Base-by-base conservation (phyloP, 208 protist genomes). In the Phytomonas sp. region DNA sequence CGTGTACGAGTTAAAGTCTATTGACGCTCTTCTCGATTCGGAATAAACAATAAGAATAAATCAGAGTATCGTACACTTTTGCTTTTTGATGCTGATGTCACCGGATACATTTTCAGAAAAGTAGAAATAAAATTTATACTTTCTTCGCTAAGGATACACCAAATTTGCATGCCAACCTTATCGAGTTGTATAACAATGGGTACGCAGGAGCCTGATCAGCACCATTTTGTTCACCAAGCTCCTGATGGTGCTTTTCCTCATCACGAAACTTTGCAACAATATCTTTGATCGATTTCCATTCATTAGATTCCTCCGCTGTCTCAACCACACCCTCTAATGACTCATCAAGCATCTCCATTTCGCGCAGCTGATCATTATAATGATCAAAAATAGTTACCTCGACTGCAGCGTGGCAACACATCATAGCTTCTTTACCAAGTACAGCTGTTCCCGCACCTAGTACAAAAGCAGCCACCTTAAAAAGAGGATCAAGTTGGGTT, bases 291-390 rank as follows among this genome's bases (percentile, higher is more conserved):
- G 87, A 80, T 9, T 68, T 78, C 84, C 83, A 91, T 0, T 80
- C 80, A 8, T 84, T 40, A 28, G 68, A 78, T 59, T 85, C 80
- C 34, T 67, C 68, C 26, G 78, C 79, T 0, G 61, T 70, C 63
- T 83, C 80, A 17, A 64, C 72, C 30, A 68, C 43, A 13, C 60
- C 64, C 1, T 68, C 37, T 17, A 71, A 69, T 9, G 34, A 28
- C 0, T 67, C 56, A 61, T 93, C 90, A 4, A 95, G 51, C 0
- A 59, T 61, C 56, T 91, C 80, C 62, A 95, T 77, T 67, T 93
- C 90, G 3, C 90, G 80, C 20, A 95, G 85, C 62, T 95, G 90
- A 64, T 95, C 90, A 68, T 95, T 95, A 75, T 95, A 95, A 65
- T 95, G 90, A 13, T 89, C 74, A 53, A 80, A 87, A 71, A 95